phyloP scores from a whole-genome alignment of 2,329 filamentous ascomycete species.

The Ceratocystis huliohia region DNA sequence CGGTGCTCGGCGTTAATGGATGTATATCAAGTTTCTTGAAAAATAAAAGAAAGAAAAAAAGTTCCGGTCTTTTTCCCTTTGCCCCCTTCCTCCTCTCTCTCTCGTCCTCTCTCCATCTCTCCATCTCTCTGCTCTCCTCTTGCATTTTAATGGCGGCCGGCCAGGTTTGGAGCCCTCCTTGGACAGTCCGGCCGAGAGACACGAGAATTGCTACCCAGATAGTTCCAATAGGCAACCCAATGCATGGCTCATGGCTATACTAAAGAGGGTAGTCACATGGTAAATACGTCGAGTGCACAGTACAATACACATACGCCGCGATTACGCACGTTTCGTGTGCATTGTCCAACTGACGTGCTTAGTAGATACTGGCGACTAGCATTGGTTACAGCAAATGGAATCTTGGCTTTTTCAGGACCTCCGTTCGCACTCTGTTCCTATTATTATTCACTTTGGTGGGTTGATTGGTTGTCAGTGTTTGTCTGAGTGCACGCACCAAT shows the following conservation, averaged over 20 bases:
- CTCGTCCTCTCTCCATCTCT: neutral
- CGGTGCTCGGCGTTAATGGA: conserved; percentile 6
- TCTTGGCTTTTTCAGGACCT: neutral
- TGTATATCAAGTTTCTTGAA: neutral
- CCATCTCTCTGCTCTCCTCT: neutral
- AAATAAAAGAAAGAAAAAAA: neutral
- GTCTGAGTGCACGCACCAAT: neutral
- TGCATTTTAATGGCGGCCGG: neutral
- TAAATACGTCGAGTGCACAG: neutral
- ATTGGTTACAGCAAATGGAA: neutral
- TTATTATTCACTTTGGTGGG: neutral
- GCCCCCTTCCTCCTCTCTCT: neutral
- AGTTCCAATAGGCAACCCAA: neutral
- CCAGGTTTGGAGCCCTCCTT: neutral
- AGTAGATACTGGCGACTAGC: neutral
- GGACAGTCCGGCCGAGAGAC: neutral
- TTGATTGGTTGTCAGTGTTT: neutral
- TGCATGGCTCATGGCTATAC: neutral
- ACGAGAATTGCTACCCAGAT: neutral
- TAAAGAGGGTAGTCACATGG: neutral
- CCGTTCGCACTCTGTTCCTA: neutral
- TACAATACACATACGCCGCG: neutral
- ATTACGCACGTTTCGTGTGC: neutral
- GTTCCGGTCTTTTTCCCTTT: neutral
- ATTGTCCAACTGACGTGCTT: neutral